Conservation (phyloP, 2,329 filamentous ascomycete species). For the Bipolaris oryzae region DNA sequence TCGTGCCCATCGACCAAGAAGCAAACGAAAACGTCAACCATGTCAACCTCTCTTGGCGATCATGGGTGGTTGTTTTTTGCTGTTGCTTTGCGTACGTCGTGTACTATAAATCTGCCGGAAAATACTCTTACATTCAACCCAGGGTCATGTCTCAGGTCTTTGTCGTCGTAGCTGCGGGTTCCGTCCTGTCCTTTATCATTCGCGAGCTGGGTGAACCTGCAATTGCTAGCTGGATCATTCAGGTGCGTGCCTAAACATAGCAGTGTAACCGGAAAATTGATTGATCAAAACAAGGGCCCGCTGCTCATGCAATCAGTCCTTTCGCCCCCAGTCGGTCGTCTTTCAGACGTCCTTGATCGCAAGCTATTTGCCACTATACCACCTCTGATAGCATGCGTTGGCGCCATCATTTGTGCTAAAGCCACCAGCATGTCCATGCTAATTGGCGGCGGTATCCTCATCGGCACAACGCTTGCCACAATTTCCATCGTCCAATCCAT, state of each 20-base stretch:
- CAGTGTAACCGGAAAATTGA: no score
- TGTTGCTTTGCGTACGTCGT: slow-evolving; percentile 54
- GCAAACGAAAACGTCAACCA: slow-evolving; percentile 44
- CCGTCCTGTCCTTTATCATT: slow-evolving; percentile 62
- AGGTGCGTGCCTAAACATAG: no score
- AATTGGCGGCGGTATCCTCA: slow-evolving; percentile 64
- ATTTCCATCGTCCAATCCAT: slow-evolving; percentile 64
- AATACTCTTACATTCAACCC: slow-evolving; percentile 4
- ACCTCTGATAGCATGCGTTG: slow-evolving; percentile 60
- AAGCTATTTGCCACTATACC: slow-evolving; percentile 61
- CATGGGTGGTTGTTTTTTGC: slow-evolving; percentile 59
- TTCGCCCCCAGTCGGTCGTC: slow-evolving; percentile 61
- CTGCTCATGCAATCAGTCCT: slow-evolving; percentile 64
- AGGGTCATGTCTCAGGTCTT: slow-evolving; percentile 61
- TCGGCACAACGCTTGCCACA: slow-evolving; percentile 60
- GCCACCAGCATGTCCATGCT: slow-evolving; percentile 62
- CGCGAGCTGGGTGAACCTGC: slow-evolving; percentile 59
- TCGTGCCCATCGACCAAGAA: slow-evolving; percentile 38
- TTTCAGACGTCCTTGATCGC: slow-evolving; percentile 63
- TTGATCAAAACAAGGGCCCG: slow-evolving; percentile 53
- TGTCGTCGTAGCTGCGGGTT: slow-evolving; percentile 62
- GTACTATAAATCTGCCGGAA: slow-evolving; percentile 14
- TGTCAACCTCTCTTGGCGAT: slow-evolving; percentile 61
- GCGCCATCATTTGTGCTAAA: slow-evolving; percentile 61
- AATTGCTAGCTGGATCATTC: slow-evolving; percentile 63